Conservation (phyloP, 176 grass and related monocot genomes). For the Triticum timopheevii region DNA sequence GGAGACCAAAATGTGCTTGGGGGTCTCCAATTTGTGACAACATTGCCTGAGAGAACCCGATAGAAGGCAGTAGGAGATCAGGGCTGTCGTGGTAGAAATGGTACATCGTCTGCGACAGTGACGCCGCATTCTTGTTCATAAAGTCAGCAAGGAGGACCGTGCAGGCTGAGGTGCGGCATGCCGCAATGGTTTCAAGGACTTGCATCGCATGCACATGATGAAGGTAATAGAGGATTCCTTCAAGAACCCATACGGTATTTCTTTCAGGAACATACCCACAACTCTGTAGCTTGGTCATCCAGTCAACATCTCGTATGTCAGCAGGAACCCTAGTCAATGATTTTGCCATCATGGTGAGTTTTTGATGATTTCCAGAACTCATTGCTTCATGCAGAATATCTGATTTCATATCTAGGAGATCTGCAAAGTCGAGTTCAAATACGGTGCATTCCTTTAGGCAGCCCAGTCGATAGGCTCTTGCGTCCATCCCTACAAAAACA, state of each 20-base stretch:
- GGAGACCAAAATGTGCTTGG: constrained; percentile 82
- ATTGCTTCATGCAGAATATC: constrained; percentile 70
- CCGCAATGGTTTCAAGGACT: constrained; percentile 68
- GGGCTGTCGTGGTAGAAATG: constrained; percentile 95
- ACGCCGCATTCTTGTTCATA: constrained; percentile 79
- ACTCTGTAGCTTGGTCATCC: constrained; percentile 69
- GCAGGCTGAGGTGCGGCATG: constrained; percentile 28
- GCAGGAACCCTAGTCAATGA: constrained; percentile 62
- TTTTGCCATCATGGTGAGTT: constrained; percentile 49
- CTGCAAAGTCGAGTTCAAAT: constrained; percentile 89
- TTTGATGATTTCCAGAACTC: constrained; percentile 41
- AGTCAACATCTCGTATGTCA: constrained; percentile 63
- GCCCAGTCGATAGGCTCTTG: constrained; percentile 75
- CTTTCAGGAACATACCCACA: constrained; percentile 68
- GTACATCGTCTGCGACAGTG: constrained; percentile 60
- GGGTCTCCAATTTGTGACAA: constrained; percentile 85
- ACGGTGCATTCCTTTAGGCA: constrained; percentile 75
- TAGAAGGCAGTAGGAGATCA: constrained; percentile 68
- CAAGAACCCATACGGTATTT: constrained; percentile 88
- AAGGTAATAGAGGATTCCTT: constrained; percentile 97
- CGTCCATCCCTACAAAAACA: constrained; percentile 75
- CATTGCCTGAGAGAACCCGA: constrained; percentile 71
- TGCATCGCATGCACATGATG: constrained; percentile 66
- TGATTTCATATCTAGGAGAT: constrained; percentile 73
- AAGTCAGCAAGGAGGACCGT: constrained; percentile 75